Evolutionary conservation across 768 basidiomycete genomes (phyloP).

Genomic region (Agaricus bisporus): DNA sequence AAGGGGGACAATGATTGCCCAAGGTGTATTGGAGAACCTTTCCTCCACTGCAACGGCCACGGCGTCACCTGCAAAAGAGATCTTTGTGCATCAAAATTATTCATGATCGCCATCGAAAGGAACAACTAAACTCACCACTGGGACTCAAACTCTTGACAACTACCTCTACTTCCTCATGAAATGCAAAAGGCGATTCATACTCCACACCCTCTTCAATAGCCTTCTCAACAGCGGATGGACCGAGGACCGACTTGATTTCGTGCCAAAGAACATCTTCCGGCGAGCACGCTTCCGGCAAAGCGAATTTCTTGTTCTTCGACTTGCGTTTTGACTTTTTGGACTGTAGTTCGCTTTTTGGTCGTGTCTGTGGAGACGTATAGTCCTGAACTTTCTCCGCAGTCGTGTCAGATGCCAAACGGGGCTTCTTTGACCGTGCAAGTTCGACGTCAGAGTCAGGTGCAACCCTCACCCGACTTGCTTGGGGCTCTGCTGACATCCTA

Average conservation of each 20-base stretch:
- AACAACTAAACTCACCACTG: slow-evolving; percentile 35
- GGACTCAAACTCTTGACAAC: slow-evolving; percentile 60
- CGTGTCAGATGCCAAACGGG: neutral
- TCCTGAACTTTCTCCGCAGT: neutral
- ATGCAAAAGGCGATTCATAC: slow-evolving; percentile 53
- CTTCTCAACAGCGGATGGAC: slow-evolving; percentile 46
- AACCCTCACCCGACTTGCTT: neutral
- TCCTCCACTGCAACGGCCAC: slow-evolving; percentile 46
- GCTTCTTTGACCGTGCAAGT: slow-evolving; percentile 1
- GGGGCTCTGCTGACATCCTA: neutral
- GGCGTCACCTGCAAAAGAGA: slow-evolving; percentile 50
- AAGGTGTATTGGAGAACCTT: slow-evolving; percentile 35
- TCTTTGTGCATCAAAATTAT: neutral
- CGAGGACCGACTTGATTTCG: slow-evolving; percentile 67
- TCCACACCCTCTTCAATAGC: slow-evolving; percentile 43
- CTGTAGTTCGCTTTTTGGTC: neutral
- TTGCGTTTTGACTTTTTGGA: slow-evolving; percentile 5
- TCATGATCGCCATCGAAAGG: neutral
- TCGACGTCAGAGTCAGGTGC: slow-evolving; percentile 6
- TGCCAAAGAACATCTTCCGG: slow-evolving; percentile 69
- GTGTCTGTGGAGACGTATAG: neutral
- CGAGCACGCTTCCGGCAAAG: slow-evolving; percentile 58
- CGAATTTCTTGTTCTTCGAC: slow-evolving; percentile 19
- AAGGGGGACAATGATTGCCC: slow-evolving; percentile 83
- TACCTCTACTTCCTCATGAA: slow-evolving; percentile 60